A percentile compares a stretch with the other conserved stretches of the same genome.
Evolutionary conservation across 495 filamentous ascomycete genomes (phyloP).

Genomic region (Xylaria scruposa): DNA sequence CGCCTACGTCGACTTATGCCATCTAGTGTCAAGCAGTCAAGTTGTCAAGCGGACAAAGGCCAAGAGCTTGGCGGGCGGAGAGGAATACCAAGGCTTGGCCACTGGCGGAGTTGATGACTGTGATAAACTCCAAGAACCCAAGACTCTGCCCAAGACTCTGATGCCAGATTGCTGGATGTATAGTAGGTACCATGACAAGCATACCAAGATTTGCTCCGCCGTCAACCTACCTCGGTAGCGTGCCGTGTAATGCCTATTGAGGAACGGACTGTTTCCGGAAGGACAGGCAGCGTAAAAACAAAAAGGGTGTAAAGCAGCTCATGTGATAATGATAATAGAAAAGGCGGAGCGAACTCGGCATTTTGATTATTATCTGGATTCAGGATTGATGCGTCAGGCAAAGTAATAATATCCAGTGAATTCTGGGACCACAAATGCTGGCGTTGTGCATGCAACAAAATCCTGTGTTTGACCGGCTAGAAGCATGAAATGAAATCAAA

Average conservation of each 20-base stretch:
- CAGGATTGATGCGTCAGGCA: neutral
- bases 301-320: neutral
- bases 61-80: conserved; percentile 48
- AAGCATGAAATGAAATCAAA: conserved; percentile 1
- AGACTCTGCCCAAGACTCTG: conserved; percentile 22
- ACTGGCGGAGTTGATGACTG: conserved; percentile 34
- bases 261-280: conserved; percentile 5
- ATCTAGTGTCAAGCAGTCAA: conserved; percentile 11
- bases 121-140: conserved; percentile 13
- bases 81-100: conserved; percentile 46
- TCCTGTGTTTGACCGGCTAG: neutral
- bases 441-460: neutral
- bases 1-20: neutral
- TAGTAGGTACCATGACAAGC: neutral
- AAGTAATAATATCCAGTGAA: neutral
- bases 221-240: neutral
- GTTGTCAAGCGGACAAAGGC: conserved; percentile 24
- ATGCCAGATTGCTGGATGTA: conserved; percentile 21
- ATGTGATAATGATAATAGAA: neutral
- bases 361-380: neutral
- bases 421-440: neutral
- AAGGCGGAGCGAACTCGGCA: conserved; percentile 4
- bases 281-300: neutral
- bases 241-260: conserved; percentile 7
- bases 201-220: conserved; percentile 13